Evolutionary conservation across 805 yeast species (phyloP).

Genomic region (Dipodascus albidus): DNA sequence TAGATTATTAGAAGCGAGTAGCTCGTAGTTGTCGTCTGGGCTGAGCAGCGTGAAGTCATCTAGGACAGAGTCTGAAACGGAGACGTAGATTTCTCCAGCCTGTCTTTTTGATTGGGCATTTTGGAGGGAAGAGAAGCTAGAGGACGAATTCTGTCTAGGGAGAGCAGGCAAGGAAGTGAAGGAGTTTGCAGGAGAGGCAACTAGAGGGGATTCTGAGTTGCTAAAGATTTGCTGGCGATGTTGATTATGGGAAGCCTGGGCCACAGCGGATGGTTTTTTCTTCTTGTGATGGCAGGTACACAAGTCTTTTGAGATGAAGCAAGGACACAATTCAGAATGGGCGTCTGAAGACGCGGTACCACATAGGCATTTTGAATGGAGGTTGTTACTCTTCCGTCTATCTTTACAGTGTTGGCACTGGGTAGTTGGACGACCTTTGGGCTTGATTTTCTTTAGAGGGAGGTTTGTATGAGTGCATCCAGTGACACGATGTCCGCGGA

Average conservation of each 20-base stretch:
- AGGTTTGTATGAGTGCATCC: slow-evolving; percentile 84
- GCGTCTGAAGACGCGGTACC: slow-evolving; percentile 8
- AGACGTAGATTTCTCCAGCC: background rate
- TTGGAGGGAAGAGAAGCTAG: background rate
- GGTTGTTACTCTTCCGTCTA: slow-evolving; percentile 14
- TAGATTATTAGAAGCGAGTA: background rate
- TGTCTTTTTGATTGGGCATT: background rate
- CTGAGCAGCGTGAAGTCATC: slow-evolving; percentile 1
- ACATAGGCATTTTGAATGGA: slow-evolving; percentile 27
- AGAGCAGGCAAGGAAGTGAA: background rate
- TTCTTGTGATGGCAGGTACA: slow-evolving; percentile 48
- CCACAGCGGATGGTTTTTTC: background rate
- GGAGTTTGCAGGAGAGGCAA: background rate
- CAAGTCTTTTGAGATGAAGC: slow-evolving; percentile 41
- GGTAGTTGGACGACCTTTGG: slow-evolving; percentile 87
- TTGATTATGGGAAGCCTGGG: background rate
- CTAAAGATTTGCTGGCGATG: background rate
- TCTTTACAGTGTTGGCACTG: slow-evolving; percentile 33
- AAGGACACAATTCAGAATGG: slow-evolving; percentile 15
- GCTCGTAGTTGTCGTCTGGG: slow-evolving; percentile 3
- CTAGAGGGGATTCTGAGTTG: background rate
- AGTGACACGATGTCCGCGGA: slow-evolving; percentile 87
- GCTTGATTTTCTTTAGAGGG: slow-evolving; percentile 80
- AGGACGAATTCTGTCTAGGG: background rate
- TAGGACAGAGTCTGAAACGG: background rate